A percentile compares a stretch with the other conserved stretches of the same genome.
Conservation (phyloP, 2,329 filamentous ascomycete genomes). For the Fusarium sublunatum region DNA sequence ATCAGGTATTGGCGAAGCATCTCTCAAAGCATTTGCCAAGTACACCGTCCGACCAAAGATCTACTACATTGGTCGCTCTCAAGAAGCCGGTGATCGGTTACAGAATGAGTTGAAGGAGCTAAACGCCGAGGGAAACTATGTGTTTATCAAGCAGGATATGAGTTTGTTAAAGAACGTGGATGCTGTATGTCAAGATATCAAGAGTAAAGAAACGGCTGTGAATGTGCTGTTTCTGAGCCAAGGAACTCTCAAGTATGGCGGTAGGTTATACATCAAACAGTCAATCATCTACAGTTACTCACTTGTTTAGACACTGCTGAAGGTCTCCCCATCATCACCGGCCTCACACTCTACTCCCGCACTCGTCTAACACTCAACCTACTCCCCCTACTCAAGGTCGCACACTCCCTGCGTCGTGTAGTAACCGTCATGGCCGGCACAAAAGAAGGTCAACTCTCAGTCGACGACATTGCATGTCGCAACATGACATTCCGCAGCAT, state of each 20-base stretch:
- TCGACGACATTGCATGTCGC: slow-evolving; percentile 41
- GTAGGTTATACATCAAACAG: slow-evolving; percentile 2
- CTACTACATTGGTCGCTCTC: slow-evolving; percentile 63
- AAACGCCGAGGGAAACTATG: slow-evolving; percentile 57
- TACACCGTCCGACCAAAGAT: slow-evolving; percentile 56
- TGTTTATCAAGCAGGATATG: slow-evolving; percentile 62
- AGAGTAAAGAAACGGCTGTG: slow-evolving; percentile 55
- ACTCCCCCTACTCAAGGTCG: slow-evolving; percentile 61
- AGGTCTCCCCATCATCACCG: slow-evolving; percentile 63
- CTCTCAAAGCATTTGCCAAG: slow-evolving; percentile 59
- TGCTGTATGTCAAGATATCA: slow-evolving; percentile 58
- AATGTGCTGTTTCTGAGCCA: slow-evolving; percentile 61
- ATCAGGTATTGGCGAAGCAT: slow-evolving; percentile 63
- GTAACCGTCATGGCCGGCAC: slow-evolving; percentile 45
- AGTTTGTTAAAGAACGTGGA: slow-evolving; percentile 64
- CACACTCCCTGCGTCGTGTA: slow-evolving; percentile 37
- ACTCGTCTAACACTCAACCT: slow-evolving; percentile 67
- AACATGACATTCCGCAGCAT: slow-evolving; percentile 35
- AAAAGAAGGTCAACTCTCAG: slow-evolving; percentile 31
- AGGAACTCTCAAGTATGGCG: slow-evolving; percentile 48
- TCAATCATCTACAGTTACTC: background rate
- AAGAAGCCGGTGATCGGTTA: slow-evolving; percentile 52
- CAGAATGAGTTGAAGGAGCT: slow-evolving; percentile 54
- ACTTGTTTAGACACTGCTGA: slow-evolving; percentile 63
- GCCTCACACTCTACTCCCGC: slow-evolving; percentile 67